phyloP scores from a whole-genome alignment of 2,329 filamentous ascomycete species.

The Chalara sp. region DNA sequence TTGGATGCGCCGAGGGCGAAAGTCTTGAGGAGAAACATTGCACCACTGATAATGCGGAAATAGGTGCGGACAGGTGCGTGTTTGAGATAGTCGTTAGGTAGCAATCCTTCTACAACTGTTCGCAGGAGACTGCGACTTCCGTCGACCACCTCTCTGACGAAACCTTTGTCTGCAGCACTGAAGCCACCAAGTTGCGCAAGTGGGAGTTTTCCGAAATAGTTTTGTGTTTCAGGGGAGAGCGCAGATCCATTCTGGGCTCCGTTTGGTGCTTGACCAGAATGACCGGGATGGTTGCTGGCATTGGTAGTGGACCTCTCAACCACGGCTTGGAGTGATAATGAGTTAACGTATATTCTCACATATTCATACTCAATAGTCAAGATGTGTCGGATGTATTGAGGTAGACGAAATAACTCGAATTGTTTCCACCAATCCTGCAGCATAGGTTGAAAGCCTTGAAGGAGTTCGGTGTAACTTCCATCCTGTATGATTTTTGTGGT shows the following conservation, averaged over 20 bases:
- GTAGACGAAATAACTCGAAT: slow-evolving; percentile 70
- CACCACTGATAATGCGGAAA: slow-evolving; percentile 78
- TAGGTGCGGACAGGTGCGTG: slow-evolving; percentile 80
- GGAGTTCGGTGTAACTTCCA: slow-evolving; percentile 72
- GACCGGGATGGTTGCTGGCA: slow-evolving; percentile 38
- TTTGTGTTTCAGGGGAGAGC: slow-evolving; percentile 57
- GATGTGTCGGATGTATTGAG: slow-evolving; percentile 64
- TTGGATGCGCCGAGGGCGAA: slow-evolving; percentile 76
- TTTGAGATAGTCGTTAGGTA: slow-evolving; percentile 69
- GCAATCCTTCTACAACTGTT: slow-evolving; percentile 69
- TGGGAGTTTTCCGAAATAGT: slow-evolving; percentile 57
- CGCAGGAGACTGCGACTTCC: slow-evolving; percentile 70
- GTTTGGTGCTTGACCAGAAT: slow-evolving; percentile 28
- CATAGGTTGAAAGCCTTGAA: slow-evolving; percentile 75
- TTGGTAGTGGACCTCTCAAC: slow-evolving; percentile 86
- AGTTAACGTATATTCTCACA: slow-evolving; percentile 90
- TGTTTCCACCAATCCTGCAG: slow-evolving; percentile 73
- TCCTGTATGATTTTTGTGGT: slow-evolving; percentile 85
- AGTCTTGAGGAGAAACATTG: slow-evolving; percentile 79
- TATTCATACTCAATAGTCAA: slow-evolving; percentile 94
- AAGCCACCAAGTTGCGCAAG: slow-evolving; percentile 59
- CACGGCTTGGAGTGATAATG: slow-evolving; percentile 86
- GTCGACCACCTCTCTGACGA: slow-evolving; percentile 69
- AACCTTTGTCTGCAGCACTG: slow-evolving; percentile 61
- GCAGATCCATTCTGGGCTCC: slow-evolving; percentile 31